Evolutionary conservation across 2,329 filamentous ascomycete genomes (phyloP).

Genomic region (Aspergillus arachidicola): DNA sequence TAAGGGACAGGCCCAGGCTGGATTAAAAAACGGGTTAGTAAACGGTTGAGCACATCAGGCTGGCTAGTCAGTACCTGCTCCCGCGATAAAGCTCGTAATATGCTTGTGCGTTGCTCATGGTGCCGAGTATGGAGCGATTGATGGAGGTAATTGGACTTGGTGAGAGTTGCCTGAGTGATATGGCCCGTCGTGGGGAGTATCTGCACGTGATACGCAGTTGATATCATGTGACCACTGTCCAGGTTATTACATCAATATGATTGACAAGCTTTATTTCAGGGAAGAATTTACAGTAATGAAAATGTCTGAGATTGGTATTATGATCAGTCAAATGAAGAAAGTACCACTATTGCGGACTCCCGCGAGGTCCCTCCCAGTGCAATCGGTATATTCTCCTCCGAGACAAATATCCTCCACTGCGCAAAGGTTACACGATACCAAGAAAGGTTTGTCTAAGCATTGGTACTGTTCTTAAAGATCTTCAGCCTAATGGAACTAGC

Average conservation of each 20-base stretch:
- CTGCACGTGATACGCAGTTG: slow-evolving; percentile 18
- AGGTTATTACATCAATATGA: slow-evolving; percentile 9
- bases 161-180: slow-evolving; percentile 8
- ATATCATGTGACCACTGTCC: neutral
- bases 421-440: slow-evolving; percentile 5
- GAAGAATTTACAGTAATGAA: neutral
- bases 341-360: neutral
- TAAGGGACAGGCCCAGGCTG: slow-evolving; percentile 90
- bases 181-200: neutral
- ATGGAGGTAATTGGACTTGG: slow-evolving; percentile 12
- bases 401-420: neutral
- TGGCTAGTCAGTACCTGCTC: slow-evolving; percentile 72
- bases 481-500: neutral
- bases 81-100: slow-evolving; percentile 97
- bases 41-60: neutral
- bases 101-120: slow-evolving; percentile 53
- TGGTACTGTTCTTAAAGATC: neutral
- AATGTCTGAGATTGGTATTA: neutral
- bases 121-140: slow-evolving; percentile 18
- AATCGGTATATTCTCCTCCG: neutral
- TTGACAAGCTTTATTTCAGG: neutral
- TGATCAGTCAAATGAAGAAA: neutral
- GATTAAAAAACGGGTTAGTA: slow-evolving; percentile 17
- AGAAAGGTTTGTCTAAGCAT: slow-evolving; percentile 4
- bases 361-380: neutral